Evolutionary conservation across 2,329 filamentous ascomycete genomes (phyloP).

Genomic region (Dactylellina parvicollis): DNA sequence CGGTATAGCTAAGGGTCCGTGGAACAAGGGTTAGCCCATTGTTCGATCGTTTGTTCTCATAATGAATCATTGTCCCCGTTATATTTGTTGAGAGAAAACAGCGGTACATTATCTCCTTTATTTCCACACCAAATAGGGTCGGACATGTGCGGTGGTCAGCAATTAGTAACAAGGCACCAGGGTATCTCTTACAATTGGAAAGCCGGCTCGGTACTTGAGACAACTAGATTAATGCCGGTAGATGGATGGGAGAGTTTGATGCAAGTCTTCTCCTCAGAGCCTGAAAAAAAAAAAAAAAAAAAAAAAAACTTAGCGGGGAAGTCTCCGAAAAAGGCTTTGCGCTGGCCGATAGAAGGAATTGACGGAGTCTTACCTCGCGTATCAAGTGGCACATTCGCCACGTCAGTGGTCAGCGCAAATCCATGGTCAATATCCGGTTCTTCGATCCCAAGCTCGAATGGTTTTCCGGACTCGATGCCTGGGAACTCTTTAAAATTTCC

Average conservation of each 20-base stretch:
- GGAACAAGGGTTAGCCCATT: background rate
- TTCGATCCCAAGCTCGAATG: conserved; percentile 76
- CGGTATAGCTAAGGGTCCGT: conserved; percentile 72
- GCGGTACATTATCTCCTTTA: too few relatives aligned
- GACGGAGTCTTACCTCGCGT: conserved; percentile 65
- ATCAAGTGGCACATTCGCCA: conserved; percentile 71
- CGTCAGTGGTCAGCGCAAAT: conserved; percentile 78
- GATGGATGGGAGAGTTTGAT: conserved; percentile 77
- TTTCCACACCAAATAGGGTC: conserved; percentile 34
- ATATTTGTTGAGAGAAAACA: too few relatives aligned
- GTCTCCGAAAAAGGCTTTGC: background rate
- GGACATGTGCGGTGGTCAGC: conserved; percentile 43
- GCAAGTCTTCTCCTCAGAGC: conserved; percentile 67
- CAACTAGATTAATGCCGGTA: conserved; percentile 82
- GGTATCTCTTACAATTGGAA: conserved; percentile 76
- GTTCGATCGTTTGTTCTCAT: background rate
- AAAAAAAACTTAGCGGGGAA: background rate
- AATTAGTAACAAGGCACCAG: conserved; percentile 17
- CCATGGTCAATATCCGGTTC: conserved; percentile 88
- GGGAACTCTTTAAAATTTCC: conserved; percentile 65
- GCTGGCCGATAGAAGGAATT: background rate
- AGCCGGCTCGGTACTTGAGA: conserved; percentile 89
- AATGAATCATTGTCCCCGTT: background rate
- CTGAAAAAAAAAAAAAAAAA: conserved; percentile 8
- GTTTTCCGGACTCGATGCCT: conserved; percentile 71